Conservation (phyloP, 2,329 filamentous ascomycete species). For the Dryadomyces quercivorus region DNA sequence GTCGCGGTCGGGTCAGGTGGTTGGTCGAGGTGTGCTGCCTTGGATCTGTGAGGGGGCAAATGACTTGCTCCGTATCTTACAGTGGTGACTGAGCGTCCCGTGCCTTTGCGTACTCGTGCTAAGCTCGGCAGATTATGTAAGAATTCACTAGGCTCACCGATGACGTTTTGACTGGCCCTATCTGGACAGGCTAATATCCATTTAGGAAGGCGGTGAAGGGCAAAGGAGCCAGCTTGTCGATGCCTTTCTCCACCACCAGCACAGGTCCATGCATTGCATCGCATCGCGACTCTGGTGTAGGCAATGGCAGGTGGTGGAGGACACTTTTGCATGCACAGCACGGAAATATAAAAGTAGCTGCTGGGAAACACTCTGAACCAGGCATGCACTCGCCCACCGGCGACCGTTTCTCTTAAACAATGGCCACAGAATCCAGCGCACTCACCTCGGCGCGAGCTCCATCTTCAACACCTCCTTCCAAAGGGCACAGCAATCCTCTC, state of each 20-base stretch:
- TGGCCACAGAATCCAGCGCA: slow-evolving; percentile 9
- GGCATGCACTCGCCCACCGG: not conserved
- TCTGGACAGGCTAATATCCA: not conserved
- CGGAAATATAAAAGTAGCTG: not conserved
- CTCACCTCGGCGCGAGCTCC: slow-evolving; percentile 21
- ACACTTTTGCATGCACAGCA: not conserved
- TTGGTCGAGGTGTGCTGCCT: slow-evolving; percentile 5
- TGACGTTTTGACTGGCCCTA: slow-evolving; percentile 4
- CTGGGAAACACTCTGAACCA: not conserved
- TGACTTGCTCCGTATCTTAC: slow-evolving; percentile 1
- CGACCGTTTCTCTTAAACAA: slow-evolving; percentile 3
- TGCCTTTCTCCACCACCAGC: not conserved
- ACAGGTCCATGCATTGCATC: not conserved
- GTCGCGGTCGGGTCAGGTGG: slow-evolving; percentile 4
- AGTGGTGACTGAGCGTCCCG: not conserved
- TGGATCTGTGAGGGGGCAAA: slow-evolving; percentile 1
- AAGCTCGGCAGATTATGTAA: not conserved
- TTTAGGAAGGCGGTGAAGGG: slow-evolving; percentile 10
- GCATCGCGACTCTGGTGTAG: not conserved
- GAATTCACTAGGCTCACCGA: not conserved
- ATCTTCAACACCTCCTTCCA: slow-evolving; percentile 18
- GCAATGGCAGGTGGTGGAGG: not conserved
- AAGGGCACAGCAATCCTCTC: slow-evolving; percentile 47
- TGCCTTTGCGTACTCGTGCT: no score
- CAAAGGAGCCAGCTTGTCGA: not conserved